These are phyloP conservation scores for Psilocybe sp. DNA, from an alignment of 768 basidiomycete species.

Conservation along the genomic window DNA sequence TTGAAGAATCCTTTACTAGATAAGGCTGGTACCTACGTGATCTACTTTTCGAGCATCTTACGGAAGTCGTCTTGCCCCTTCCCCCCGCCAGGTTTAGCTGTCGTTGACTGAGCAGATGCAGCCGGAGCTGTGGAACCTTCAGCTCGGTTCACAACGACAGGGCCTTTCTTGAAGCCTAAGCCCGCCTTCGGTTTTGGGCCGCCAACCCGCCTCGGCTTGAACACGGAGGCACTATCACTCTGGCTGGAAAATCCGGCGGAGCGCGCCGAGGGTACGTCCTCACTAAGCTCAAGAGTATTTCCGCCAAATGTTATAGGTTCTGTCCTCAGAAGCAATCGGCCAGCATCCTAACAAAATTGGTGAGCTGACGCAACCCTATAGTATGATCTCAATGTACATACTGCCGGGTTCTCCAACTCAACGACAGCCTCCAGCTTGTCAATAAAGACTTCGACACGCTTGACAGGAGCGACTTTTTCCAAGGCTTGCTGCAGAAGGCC, in stretches of 20 bases:
- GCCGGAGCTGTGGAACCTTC: slow-evolving; percentile 13
- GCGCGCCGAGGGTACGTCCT: slow-evolving; percentile 37
- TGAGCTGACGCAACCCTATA: not conserved
- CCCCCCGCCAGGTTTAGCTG: slow-evolving; percentile 24
- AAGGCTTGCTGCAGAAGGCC: slow-evolving; percentile 87
- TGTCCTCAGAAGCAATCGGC: slow-evolving; percentile 67
- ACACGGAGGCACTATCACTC: slow-evolving; percentile 42
- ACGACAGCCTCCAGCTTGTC: slow-evolving; percentile 60
- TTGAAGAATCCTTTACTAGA: too few relatives aligned
- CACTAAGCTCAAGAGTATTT: slow-evolving; percentile 53
- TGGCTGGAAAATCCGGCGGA: slow-evolving; percentile 29
- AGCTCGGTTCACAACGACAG: slow-evolving; percentile 10
- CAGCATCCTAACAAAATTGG: slow-evolving; percentile 63
- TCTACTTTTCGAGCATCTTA: slow-evolving; percentile 57
- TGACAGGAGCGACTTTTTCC: slow-evolving; percentile 71
- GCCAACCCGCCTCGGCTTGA: slow-evolving; percentile 63
- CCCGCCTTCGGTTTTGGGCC: slow-evolving; percentile 70
- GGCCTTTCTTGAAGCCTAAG: slow-evolving; percentile 53
- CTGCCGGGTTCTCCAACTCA: slow-evolving; percentile 65
- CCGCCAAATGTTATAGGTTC: slow-evolving; percentile 75
- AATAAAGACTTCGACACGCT: slow-evolving; percentile 72
- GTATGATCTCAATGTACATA: slow-evolving; percentile 28
- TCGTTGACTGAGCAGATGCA: slow-evolving; percentile 11
- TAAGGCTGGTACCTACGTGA: not conserved
- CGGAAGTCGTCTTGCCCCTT: slow-evolving; percentile 85